phyloP scores from a whole-genome alignment of 2,329 filamentous ascomycete genomes.

The Talaromyces pinophilus region DNA sequence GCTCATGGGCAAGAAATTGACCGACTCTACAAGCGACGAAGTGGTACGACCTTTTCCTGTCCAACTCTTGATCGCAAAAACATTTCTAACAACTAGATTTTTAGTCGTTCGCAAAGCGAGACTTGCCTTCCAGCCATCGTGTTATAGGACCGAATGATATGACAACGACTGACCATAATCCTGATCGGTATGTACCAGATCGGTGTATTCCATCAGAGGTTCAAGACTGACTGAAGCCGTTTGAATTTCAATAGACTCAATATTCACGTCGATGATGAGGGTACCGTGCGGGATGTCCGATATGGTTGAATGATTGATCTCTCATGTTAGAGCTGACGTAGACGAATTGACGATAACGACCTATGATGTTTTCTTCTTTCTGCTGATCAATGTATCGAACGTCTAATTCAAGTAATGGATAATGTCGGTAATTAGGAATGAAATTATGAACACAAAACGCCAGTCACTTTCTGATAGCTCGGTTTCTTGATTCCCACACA shows the following conservation, averaged over 20 bases:
- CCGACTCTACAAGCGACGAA: constrained; percentile 39
- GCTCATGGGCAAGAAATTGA: constrained; percentile 50
- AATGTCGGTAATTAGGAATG: too few species aligned
- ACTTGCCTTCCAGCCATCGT: constrained; percentile 48
- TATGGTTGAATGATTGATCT: constrained; percentile 35
- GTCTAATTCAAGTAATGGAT: too few species aligned
- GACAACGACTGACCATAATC: constrained; percentile 45
- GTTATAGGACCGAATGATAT: constrained; percentile 44
- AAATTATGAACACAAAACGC: too few species aligned
- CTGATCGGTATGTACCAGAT: constrained; percentile 39
- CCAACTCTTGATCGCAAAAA: neutral
- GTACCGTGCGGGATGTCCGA: constrained; percentile 47
- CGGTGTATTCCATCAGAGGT: neutral
- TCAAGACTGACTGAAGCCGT: neutral
- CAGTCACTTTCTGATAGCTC: too few species aligned
- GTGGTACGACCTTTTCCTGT: constrained; percentile 30
- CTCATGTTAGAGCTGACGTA: neutral
- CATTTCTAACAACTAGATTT: neutral
- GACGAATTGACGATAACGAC: constrained; percentile 4
- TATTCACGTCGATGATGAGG: constrained; percentile 47
- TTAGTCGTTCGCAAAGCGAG: constrained; percentile 49
- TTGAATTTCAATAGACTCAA: constrained; percentile 40
- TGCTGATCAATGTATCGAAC: neutral
- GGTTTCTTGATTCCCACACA: too few species aligned
- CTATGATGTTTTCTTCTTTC: neutral